Evolutionary conservation across 371 early-diverging fungal species (phyloP).

Genomic region (Parasitella parasitica): DNA sequence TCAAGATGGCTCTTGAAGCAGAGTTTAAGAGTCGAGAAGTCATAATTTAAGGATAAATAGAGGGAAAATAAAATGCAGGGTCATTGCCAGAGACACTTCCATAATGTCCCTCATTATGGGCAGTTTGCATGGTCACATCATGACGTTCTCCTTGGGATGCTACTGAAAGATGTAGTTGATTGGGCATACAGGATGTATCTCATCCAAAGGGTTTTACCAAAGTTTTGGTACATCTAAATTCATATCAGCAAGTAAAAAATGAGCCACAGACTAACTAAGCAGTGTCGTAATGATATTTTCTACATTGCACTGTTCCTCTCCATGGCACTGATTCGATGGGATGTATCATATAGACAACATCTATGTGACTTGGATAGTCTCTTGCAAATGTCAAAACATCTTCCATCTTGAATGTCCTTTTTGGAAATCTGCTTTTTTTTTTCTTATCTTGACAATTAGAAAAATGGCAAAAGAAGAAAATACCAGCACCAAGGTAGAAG

Average conservation of each 20-base stretch:
- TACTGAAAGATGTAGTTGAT: neutral
- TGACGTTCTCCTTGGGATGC: neutral
- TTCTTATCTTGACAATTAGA: neutral
- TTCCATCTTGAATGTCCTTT: neutral
- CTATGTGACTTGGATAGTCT: neutral
- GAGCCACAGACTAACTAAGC: too few relatives aligned
- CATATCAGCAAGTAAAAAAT: too few relatives aligned
- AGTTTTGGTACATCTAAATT: neutral
- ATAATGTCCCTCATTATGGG: neutral
- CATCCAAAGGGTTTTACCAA: neutral
- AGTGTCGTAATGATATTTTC: too few relatives aligned
- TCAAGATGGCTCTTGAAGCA: constrained; percentile 1
- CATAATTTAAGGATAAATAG: constrained; percentile 14
- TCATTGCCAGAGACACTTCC: neutral
- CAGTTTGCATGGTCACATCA: neutral
- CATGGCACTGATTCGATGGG: neutral
- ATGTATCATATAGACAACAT: neutral
- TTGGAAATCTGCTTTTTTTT: neutral
- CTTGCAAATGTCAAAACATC: neutral
- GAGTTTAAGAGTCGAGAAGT: constrained; percentile 23
- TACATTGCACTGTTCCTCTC: too few relatives aligned
- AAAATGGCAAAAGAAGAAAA: constrained; percentile 11
- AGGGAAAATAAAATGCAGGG: neutral
- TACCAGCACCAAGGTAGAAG: constrained; percentile 4
- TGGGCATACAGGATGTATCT: neutral